These are phyloP conservation scores for Pseudocercospora fijiensis DNA, from an alignment of 2,329 filamentous ascomycete species.

Conservation along the genomic window DNA sequence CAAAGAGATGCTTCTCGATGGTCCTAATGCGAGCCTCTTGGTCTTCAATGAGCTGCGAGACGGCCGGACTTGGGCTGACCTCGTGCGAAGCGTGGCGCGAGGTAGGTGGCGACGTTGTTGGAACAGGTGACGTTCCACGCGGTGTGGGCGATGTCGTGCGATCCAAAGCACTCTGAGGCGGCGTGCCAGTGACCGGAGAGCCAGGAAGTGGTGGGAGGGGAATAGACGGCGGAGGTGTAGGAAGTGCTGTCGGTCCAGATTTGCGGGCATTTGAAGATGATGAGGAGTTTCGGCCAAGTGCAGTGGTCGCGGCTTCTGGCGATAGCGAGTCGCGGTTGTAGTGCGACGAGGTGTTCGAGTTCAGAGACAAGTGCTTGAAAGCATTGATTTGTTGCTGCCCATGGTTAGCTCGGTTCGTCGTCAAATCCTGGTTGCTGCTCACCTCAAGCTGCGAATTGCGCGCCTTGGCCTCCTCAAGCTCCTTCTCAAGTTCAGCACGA, in stretches of 20 bases:
- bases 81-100: conserved; percentile 67
- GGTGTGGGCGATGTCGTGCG: conserved; percentile 46
- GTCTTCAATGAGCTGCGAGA: conserved; percentile 83
- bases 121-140: conserved; percentile 66
- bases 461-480: conserved; percentile 75
- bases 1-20: conserved; percentile 93
- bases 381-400: conserved; percentile 59
- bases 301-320: conserved; percentile 43
- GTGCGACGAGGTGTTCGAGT: conserved; percentile 33
- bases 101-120: conserved; percentile 53
- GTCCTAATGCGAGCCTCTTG: conserved; percentile 92
- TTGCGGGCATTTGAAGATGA: conserved; percentile 74
- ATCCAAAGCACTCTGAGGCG: conserved; percentile 40
- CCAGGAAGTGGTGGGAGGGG: conserved; percentile 88
- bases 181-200: conserved; percentile 51
- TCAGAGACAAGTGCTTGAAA: conserved; percentile 36
- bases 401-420: conserved; percentile 39
- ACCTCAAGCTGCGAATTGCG: conserved; percentile 78
- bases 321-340: conserved; percentile 49
- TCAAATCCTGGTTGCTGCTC: conserved; percentile 36
- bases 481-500: conserved; percentile 50
- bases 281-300: conserved; percentile 57
- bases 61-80: conserved; percentile 59
- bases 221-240: conserved; percentile 91
- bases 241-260: conserved; percentile 80